These are phyloP conservation scores for Plantago major DNA, from an alignment of 257 asterid genomes.

Conservation along the genomic window DNA sequence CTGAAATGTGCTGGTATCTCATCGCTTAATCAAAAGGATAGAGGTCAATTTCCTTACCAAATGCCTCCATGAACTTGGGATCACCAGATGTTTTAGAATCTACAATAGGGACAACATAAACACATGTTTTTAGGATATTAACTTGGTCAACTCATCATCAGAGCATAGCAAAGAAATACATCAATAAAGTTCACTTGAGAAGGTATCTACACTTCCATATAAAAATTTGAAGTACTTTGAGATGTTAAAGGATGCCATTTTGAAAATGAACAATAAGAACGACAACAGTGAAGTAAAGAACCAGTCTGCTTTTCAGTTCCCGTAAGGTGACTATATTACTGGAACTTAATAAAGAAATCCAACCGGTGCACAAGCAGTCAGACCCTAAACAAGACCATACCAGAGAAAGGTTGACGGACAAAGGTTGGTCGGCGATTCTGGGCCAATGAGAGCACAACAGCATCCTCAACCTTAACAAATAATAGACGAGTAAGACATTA, in stretches of 20 bases:
- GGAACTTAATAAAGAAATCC: neutral
- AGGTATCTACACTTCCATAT: neutral
- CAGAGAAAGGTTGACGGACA: conserved; percentile 35
- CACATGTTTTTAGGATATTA: conserved; percentile 10
- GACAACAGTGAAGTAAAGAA: neutral
- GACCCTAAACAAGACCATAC: conserved; percentile 37
- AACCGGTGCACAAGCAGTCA: neutral
- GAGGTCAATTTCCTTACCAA: conserved; percentile 51
- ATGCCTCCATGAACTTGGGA: conserved; percentile 70
- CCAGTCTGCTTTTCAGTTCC: conserved; percentile 1
- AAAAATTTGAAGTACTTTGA: neutral
- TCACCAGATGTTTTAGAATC: conserved; percentile 77
- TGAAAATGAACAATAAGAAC: neutral
- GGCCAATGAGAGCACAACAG: conserved; percentile 70
- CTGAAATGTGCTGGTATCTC: neutral
- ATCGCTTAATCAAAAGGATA: conserved; percentile 6
- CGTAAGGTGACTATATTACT: conserved; percentile 1
- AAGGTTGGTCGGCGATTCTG: conserved; percentile 71
- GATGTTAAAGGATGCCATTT: neutral
- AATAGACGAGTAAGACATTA: conserved; percentile 21
- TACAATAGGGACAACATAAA: conserved; percentile 36
- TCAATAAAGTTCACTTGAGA: conserved; percentile 8
- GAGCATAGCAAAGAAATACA: neutral
- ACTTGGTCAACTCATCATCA: conserved; percentile 9
- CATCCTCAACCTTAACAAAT: conserved; percentile 80